phyloP scores from a whole-genome alignment of 2,329 filamentous ascomycete species.

The Elsinoe arachidis region DNA sequence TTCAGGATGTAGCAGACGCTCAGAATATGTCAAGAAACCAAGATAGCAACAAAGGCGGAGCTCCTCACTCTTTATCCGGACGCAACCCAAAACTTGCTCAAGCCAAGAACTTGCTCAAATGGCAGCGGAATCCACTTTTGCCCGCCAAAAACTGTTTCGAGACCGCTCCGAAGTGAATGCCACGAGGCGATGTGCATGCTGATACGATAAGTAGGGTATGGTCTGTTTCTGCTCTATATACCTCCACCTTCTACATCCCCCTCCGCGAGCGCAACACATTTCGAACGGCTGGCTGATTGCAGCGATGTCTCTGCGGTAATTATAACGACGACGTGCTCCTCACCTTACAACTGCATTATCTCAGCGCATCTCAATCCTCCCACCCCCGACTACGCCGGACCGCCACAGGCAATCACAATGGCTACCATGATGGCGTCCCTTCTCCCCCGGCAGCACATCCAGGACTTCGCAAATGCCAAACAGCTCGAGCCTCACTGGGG shows the following conservation, averaged over 20 bases:
- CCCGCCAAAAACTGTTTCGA: slow-evolving; percentile 1
- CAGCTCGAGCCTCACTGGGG: slow-evolving; percentile 43
- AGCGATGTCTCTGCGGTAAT: background rate
- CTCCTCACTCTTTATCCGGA: background rate
- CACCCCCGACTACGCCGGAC: too few relatives aligned
- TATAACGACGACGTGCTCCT: background rate
- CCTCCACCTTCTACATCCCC: background rate
- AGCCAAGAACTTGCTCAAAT: slow-evolving; percentile 12
- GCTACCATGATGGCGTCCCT: background rate
- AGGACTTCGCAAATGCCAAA: slow-evolving; percentile 24
- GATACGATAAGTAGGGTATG: slow-evolving; percentile 2
- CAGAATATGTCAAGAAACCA: background rate
- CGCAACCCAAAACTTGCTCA: slow-evolving; percentile 9
- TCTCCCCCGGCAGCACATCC: slow-evolving; percentile 22
- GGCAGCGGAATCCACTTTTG: slow-evolving; percentile 5
- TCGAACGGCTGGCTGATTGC: background rate
- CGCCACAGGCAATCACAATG: background rate
- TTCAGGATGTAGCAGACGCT: background rate
- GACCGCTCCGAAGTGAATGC: background rate
- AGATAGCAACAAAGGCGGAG: background rate
- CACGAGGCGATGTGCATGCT: background rate
- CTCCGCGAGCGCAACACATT: background rate
- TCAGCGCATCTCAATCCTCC: too few relatives aligned
- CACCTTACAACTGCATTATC: background rate
- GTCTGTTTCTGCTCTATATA: background rate